Base-by-base conservation (phyloP, 2,329 filamentous ascomycete species). In the Microthyrium microscopicum region DNA sequence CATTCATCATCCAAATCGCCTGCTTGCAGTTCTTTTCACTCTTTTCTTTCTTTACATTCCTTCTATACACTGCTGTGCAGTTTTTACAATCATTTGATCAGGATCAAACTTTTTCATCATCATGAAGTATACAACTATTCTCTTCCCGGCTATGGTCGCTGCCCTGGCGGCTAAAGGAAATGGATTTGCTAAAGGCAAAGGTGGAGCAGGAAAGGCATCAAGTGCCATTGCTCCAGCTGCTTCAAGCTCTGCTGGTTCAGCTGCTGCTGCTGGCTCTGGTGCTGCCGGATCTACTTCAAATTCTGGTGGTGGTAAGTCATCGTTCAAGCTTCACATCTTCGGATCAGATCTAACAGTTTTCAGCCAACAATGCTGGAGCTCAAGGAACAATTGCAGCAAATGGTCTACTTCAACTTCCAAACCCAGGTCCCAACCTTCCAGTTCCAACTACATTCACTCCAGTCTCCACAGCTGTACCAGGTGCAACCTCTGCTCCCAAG, bases 41-140 rank as follows among this genome's bases (percentile, higher is more conserved):
- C 31, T 33, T 26, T 25, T 36, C 28, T 21, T 31, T 9, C 11
- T 31, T 18, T 22, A 22, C 13, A 5, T 13, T 31, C 20, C 28
- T 36, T 36, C 34, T 25, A 16, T 18, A 24, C 26, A 15, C 16
- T 21, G 16, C 13, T 18, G 31, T 29, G 30, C 34, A 36, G 34
- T 36, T 15, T 36, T 33, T 20, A 26, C 20, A 18, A 11, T 15
- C 16, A 11, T 20, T n/a, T 31, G n/a, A n/a, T n/a, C n/a, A n/a
- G n/a, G n/a, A n/a, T n/a, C n/a, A n/a, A n/a, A n/a, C n/a, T n/a
- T n/a, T n/a, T n/a, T n/a, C n/a, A n/a, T 36, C 27, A 31, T 17
- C 34, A 36, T 36, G 34, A 36, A 29, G 28, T 36, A 29, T 29
- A 17, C 34, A 17, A 25, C 18, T 22, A 36, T 36, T 31, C 27